phyloP scores from a whole-genome alignment of 2,329 filamentous ascomycete genomes.

The Penicillium thymicola region DNA sequence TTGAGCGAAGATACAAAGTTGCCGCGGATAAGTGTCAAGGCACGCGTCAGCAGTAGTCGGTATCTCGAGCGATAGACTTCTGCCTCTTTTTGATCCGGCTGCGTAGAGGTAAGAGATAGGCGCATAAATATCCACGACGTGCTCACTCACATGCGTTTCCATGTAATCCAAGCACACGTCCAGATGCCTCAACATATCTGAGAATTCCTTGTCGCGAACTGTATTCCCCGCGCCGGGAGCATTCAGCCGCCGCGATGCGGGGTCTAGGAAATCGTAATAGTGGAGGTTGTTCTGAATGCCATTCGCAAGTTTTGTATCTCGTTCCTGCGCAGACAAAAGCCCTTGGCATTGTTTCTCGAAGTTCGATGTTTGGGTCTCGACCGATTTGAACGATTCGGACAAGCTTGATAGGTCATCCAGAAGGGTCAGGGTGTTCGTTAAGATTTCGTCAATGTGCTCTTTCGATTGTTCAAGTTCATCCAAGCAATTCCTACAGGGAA shows the following conservation, averaged over 20 bases:
- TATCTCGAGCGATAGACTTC: conserved; percentile 86
- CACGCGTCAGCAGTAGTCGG: conserved; percentile 70
- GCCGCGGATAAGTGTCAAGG: conserved; percentile 63
- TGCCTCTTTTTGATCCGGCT: conserved; percentile 82
- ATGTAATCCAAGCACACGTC: conserved; percentile 93
- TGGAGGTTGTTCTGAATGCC: conserved; percentile 86
- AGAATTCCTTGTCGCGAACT: conserved; percentile 79
- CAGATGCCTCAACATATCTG: conserved; percentile 80
- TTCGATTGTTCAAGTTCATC: conserved; percentile 79
- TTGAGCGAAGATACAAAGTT: conserved; percentile 63
- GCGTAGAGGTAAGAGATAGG: conserved; percentile 12
- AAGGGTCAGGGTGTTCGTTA: conserved; percentile 72
- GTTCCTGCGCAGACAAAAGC: conserved; percentile 74
- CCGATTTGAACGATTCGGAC: conserved; percentile 79
- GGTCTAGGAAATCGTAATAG: conserved; percentile 92
- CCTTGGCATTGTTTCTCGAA: conserved; percentile 92
- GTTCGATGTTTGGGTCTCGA: conserved; percentile 86
- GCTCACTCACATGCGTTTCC: conserved; percentile 67
- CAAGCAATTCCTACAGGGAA: conserved; percentile 62
- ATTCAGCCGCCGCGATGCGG: conserved; percentile 83
- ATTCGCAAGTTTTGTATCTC: conserved; percentile 73
- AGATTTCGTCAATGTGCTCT: conserved; percentile 73
- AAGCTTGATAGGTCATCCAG: conserved; percentile 73
- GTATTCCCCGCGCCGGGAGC: conserved; percentile 83
- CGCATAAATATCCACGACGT: neutral